Evolutionary conservation across 208 protist genomes (phyloP), one percentile per base, ranked within the genome.

Genomic region (Acanthamoeba lenticulata): DNA sequence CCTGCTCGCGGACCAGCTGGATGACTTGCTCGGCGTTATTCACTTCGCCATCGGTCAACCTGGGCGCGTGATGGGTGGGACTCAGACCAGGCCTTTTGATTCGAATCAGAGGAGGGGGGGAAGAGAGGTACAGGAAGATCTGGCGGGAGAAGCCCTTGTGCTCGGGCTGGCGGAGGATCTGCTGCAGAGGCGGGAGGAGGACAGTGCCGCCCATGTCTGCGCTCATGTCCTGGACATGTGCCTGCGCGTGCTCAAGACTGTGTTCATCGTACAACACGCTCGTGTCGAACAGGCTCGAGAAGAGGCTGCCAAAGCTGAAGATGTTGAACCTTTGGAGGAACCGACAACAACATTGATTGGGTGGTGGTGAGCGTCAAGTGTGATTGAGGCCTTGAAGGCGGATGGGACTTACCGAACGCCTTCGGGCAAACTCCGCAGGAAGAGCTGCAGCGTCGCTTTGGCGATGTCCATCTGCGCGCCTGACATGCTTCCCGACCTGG

Each of bases 191-290:
- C 21, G 21, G 2, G n/a, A 95, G 55, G 42, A 96, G 94, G 74
- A 94, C 88, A 13, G 95, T 96, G 47, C 95, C 95, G 42, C 95
- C 93, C 21, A 96, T 91, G 49, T 96, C 47, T 2, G 95, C 67
- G 11, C 29, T 11, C 34, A 96, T 86, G 17, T 6, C 4, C 3
- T 79, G 9, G 17, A 92, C 89, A 45, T 96, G 90, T 1, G 24
- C 9, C 27, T 29, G 1, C 0, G 95, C 95, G 27, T 6, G 19
- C 21, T 34, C 19, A 7, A 96, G 60, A 17, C 15, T 90, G 17
- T 89, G 15, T n/a, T 94, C 86, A 55, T 36, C 29, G 88, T 96
- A 96, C 29, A 24, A 11, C 0, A 32, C 42, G 55, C 47, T 88
- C 32, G 29, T 15, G 21, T 2, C 0, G 62, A 95, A 96, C 21